Evolutionary conservation across 2,329 filamentous ascomycete genomes (phyloP).

Genomic region (Helotiales sp.): DNA sequence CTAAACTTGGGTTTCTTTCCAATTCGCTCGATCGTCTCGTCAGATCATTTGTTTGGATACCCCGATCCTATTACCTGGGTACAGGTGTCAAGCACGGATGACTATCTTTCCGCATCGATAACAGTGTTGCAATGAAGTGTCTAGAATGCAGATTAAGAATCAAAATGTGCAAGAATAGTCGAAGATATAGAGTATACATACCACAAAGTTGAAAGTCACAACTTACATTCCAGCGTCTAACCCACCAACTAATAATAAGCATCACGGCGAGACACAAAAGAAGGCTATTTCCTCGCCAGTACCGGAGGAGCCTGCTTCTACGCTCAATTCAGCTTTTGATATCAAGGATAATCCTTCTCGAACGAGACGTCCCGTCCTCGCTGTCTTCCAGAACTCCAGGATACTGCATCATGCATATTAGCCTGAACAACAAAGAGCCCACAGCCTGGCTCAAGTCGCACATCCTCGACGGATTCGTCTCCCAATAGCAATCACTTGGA

Average conservation of each 20-base stretch:
- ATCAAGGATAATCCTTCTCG: slow-evolving; percentile 8
- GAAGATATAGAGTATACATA: neutral
- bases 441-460: neutral
- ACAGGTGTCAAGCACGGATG: neutral
- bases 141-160: neutral
- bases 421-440: slow-evolving; percentile 9
- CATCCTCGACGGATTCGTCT: neutral
- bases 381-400: slow-evolving; percentile 8
- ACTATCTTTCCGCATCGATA: neutral
- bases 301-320: neutral
- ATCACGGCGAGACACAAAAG: slow-evolving; percentile 1
- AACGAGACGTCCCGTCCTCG: slow-evolving; percentile 10
- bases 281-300: neutral
- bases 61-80: neutral
- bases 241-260: slow-evolving; percentile 14
- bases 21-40: neutral
- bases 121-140: neutral
- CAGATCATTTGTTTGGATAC: neutral
- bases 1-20: neutral
- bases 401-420: slow-evolving; percentile 5
- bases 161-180: slow-evolving; percentile 4
- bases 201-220: neutral
- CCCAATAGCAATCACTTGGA: neutral
- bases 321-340: neutral
- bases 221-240: slow-evolving; percentile 19